These are phyloP conservation scores for Sphaerulina vaccinii DNA, from an alignment of 2,329 filamentous ascomycete genomes.

Conservation along the genomic window DNA sequence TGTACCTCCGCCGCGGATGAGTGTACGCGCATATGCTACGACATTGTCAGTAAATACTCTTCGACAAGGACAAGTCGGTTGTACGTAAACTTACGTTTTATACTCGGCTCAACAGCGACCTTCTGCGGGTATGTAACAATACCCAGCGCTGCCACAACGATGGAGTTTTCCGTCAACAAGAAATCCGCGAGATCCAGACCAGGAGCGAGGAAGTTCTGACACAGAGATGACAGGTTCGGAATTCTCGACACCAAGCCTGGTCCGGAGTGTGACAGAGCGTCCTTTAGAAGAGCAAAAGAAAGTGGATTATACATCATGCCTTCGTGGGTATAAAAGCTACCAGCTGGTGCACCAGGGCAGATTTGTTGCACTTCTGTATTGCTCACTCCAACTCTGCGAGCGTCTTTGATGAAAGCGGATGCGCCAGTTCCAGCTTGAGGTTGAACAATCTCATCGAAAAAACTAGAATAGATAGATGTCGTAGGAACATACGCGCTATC, in stretches of 20 bases:
- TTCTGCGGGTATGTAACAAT: conserved; percentile 39
- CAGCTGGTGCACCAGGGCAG: conserved; percentile 42
- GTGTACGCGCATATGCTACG: neutral
- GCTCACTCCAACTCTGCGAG: conserved; percentile 47
- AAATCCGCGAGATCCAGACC: conserved; percentile 48
- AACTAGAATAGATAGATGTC: conserved; percentile 51
- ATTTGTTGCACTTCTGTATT: conserved; percentile 52
- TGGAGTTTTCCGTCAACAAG: conserved; percentile 46
- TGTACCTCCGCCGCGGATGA: too few species aligned
- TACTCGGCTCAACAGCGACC: conserved; percentile 41
- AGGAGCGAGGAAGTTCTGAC: conserved; percentile 39
- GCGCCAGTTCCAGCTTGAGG: conserved; percentile 48
- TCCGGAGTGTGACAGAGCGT: conserved; percentile 51
- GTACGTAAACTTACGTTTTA: conserved; percentile 33
- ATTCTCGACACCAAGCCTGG: conserved; percentile 45
- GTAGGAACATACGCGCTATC: conserved; percentile 56
- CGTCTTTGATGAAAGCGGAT: conserved; percentile 47
- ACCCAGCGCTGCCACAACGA: conserved; percentile 42
- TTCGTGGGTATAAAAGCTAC: conserved; percentile 52
- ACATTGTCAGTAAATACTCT: neutral
- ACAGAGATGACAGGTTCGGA: conserved; percentile 41
- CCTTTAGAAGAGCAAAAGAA: conserved; percentile 45
- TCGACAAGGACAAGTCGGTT: neutral
- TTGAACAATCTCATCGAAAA: conserved; percentile 53
- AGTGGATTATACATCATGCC: conserved; percentile 52